Percentiles rank a stretch among this genome's conserved stretches.
phyloP scores from a whole-genome alignment of 257 asterid species.

The Rubia yunnanensis region DNA sequence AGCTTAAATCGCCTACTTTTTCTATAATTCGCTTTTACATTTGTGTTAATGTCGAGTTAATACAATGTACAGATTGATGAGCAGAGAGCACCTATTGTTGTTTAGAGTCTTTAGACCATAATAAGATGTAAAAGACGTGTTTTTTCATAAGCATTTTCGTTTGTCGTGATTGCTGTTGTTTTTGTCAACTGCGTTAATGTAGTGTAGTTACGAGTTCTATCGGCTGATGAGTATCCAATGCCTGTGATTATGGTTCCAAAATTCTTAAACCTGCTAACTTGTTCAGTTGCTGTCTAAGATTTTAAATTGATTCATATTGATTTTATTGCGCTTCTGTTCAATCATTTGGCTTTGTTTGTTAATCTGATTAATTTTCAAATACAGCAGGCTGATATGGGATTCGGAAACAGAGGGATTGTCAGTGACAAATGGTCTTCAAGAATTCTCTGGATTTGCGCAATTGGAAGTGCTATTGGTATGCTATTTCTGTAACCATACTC shows the following conservation, averaged over 20 bases:
- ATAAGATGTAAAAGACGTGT: not conserved
- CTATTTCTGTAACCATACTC: not conserved
- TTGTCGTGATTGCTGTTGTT: not conserved
- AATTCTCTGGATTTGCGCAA: conserved; percentile 72
- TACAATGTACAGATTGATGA: not conserved
- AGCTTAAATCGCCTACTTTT: not conserved
- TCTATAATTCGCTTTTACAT: not conserved
- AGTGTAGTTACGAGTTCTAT: not conserved
- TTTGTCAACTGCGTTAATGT: not conserved
- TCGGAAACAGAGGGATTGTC: conserved; percentile 67
- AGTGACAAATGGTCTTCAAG: conserved; percentile 79
- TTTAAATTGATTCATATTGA: not conserved
- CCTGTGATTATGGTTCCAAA: not conserved
- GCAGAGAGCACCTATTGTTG: no score
- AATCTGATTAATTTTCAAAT: not conserved
- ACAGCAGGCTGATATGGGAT: conserved; percentile 54
- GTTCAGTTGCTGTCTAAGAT: not conserved
- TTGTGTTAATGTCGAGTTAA: not conserved
- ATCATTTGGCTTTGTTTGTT: not conserved
- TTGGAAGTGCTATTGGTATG: conserved; percentile 88
- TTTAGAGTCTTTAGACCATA: not conserved
- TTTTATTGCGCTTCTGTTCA: not conserved
- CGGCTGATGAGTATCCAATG: not conserved
- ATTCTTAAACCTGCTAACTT: not conserved
- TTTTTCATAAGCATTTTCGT: not conserved